phyloP scores from a whole-genome alignment of 2,329 filamentous ascomycete genomes.

The Furcasterigmium furcatum region DNA sequence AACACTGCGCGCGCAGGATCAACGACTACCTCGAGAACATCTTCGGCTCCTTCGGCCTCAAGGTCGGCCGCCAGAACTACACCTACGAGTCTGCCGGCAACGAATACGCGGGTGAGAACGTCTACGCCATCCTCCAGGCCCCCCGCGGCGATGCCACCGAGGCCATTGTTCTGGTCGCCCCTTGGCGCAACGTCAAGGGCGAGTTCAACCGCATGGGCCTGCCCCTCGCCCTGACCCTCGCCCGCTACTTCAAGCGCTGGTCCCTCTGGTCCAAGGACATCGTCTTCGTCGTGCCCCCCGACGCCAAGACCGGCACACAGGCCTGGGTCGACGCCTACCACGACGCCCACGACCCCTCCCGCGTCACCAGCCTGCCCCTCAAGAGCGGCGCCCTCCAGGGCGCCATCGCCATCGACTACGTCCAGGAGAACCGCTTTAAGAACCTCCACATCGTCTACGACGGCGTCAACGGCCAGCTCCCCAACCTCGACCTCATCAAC shows the following conservation, averaged over 20 bases:
- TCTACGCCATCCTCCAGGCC: slow-evolving; percentile 90
- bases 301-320: slow-evolving; percentile 86
- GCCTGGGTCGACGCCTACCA: slow-evolving; percentile 99
- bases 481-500: slow-evolving; percentile 94
- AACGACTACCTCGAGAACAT: slow-evolving; percentile 74
- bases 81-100: slow-evolving; percentile 77
- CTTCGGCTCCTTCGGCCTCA: slow-evolving; percentile 75
- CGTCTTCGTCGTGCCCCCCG: slow-evolving; percentile 83
- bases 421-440: slow-evolving; percentile 79
- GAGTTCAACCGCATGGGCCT: slow-evolving; percentile 84
- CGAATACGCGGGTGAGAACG: slow-evolving; percentile 76
- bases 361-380: slow-evolving; percentile 73
- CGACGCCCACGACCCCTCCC: slow-evolving; percentile 71
- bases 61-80: slow-evolving; percentile 85
- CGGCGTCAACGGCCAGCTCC: slow-evolving; percentile 90
- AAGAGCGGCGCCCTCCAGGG: slow-evolving; percentile 94
- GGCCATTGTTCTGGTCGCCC: slow-evolving; percentile 87
- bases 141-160: slow-evolving; percentile 95
- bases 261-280: slow-evolving; percentile 99
- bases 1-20: too few species aligned
- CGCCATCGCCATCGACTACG: slow-evolving; percentile 90
- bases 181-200: slow-evolving; percentile 79
- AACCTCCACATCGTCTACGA: slow-evolving; percentile 91
- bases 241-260: slow-evolving; percentile 96
- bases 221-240: slow-evolving; percentile 79